Evolutionary conservation across 1,139 yeast species (phyloP).

Genomic region (Lodderomyces oxycetoniae): DNA sequence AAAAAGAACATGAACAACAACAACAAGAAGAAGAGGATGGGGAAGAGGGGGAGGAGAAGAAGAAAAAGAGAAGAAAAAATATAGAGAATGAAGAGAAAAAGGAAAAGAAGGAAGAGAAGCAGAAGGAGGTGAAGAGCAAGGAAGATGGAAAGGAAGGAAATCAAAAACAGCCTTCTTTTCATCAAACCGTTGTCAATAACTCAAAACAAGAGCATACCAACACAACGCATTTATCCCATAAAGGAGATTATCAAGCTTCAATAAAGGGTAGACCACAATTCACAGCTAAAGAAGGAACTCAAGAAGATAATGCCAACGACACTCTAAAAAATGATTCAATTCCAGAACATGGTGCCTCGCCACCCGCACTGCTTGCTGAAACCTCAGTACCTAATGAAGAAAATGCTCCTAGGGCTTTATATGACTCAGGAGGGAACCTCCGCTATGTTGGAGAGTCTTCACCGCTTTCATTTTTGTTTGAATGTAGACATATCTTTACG

Average conservation of each 20-base stretch:
- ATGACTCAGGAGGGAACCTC: conserved; percentile 16
- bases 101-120: not conserved
- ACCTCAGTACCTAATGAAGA: not conserved
- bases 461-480: conserved; percentile 21
- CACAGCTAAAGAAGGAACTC: not conserved
- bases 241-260: not conserved
- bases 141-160: not conserved
- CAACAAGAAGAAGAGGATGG: not conserved
- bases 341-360: too few species aligned
- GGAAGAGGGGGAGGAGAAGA: not conserved
- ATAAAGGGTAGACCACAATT: not conserved
- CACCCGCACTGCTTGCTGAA: too few species aligned
- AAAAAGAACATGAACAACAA: not conserved
- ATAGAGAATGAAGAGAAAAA: not conserved
- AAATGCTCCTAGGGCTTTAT: conserved; percentile 8
- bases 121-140: not conserved
- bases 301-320: not conserved
- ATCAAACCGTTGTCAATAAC: too few species aligned
- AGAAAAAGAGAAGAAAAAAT: not conserved
- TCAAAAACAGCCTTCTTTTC: too few species aligned
- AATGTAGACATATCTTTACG: conserved; percentile 20
- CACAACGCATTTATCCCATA: too few species aligned
- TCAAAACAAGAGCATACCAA: not conserved
- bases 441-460: conserved; percentile 25
- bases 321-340: not conserved